phyloP scores from a whole-genome alignment of 208 protist genomes.

The Wallacemonas sp. region DNA sequence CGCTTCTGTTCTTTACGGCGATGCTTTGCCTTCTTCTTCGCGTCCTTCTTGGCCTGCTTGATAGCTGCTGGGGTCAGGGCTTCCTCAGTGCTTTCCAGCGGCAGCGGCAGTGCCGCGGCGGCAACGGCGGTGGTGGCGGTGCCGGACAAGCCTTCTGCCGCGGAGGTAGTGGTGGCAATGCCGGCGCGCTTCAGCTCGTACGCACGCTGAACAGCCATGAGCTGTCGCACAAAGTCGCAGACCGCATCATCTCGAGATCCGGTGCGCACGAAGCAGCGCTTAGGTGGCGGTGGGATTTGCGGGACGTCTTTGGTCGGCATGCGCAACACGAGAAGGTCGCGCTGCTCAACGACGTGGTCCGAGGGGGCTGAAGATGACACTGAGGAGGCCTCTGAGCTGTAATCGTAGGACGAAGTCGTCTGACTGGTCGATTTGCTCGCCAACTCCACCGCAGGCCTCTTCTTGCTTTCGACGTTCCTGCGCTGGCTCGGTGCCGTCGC shows the following conservation, averaged over 20 bases:
- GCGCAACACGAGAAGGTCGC: conserved; percentile 49
- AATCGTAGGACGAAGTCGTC: conserved; percentile 21
- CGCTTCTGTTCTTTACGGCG: not conserved
- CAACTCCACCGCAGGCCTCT: not conserved
- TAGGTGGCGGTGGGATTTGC: conserved; percentile 29
- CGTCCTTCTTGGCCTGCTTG: conserved; percentile 11
- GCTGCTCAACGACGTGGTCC: conserved; percentile 14
- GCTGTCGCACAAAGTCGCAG: conserved; percentile 41
- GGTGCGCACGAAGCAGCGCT: conserved; percentile 37
- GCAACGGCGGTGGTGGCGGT: not conserved
- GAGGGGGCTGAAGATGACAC: conserved; percentile 23
- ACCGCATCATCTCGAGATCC: conserved; percentile 45
- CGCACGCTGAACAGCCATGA: conserved; percentile 40
- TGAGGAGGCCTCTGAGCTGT: conserved; percentile 11
- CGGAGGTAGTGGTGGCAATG: not conserved
- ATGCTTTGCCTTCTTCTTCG: not conserved
- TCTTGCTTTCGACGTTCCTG: no score
- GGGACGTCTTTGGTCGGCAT: conserved; percentile 39
- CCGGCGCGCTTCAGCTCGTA: conserved; percentile 22
- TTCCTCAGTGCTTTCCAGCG: not conserved
- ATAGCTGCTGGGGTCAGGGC: not conserved
- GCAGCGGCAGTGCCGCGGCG: not conserved
- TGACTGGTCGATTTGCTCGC: conserved; percentile 6
- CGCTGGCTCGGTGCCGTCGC: no score
- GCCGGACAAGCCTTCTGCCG: not conserved